Evolutionary conservation across 2,329 filamentous ascomycete species (phyloP).

Genomic region (Penicillium crustosum): DNA sequence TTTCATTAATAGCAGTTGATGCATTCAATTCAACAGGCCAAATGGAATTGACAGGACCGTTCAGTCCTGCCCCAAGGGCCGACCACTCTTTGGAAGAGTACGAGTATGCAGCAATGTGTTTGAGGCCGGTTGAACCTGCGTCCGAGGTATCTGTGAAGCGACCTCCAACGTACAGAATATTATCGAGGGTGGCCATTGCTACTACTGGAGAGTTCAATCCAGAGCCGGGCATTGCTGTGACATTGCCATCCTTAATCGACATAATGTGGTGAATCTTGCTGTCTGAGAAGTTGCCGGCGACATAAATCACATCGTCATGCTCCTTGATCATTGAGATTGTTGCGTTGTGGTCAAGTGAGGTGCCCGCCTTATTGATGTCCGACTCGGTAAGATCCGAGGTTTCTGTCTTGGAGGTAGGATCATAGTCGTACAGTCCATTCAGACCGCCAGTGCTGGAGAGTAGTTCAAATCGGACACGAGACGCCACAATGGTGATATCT

Average conservation of each 20-base stretch:
- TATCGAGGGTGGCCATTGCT: constrained; percentile 66
- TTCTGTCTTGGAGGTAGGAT: constrained; percentile 61
- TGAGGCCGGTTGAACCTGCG: constrained; percentile 63
- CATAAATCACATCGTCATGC: constrained; percentile 65
- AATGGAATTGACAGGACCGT: constrained; percentile 72
- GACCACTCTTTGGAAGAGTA: constrained; percentile 68
- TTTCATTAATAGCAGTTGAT: constrained; percentile 65
- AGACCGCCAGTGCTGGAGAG: constrained; percentile 67
- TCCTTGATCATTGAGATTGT: constrained; percentile 68
- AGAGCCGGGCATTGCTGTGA: constrained; percentile 62
- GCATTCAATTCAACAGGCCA: constrained; percentile 79
- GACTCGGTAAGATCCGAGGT: constrained; percentile 68
- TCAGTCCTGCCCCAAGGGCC: constrained; percentile 79
- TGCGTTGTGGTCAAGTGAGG: constrained; percentile 65
- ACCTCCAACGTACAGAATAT: constrained; percentile 76
- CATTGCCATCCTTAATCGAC: constrained; percentile 64
- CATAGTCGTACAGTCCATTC: constrained; percentile 88
- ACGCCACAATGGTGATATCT: constrained; percentile 79
- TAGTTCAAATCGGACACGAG: constrained; percentile 73
- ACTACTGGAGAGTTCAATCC: constrained; percentile 80
- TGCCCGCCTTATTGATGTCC: constrained; percentile 73
- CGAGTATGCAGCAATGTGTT: constrained; percentile 75
- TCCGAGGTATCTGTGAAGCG: constrained; percentile 74
- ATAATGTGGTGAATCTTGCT: constrained; percentile 72
- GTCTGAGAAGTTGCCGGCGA: constrained; percentile 82